Evolutionary conservation across 352 stramenopile species (phyloP), one percentile per base, ranked within the genome.

Genomic region (Albugo laibachii): DNA sequence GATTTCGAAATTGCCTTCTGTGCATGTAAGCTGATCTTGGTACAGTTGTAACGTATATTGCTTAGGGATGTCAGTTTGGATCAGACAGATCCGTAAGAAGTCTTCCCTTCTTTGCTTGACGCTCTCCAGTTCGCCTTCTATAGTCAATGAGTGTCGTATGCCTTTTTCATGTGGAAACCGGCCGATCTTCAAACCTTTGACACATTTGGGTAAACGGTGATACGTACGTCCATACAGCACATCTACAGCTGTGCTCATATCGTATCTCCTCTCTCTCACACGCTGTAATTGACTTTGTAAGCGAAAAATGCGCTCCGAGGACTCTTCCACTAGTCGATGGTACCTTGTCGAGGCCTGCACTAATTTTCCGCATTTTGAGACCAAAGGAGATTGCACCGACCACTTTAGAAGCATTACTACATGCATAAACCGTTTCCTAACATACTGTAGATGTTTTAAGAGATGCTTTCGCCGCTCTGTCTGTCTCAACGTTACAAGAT

Each of bases 261-360:
- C 77, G 45, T 91, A 91, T 13, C 61, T 63, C 0, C 77, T 67
- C 47, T 91, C 74, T 49, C 84, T 86, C 15, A 74, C 77, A 34
- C 74, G 77, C 45, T 86, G 65, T 31, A 89, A 54, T 53, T 89
- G 73, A 15, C 69, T 67, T 51, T 89, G 77, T 63, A 89, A 73
- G 62, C 86, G 86, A 54, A 85, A 89, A 11, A 89, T 55, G 10
- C 77, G 69, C 45, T 89, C 77, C 38, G 85, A 85, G 15, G 71
- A 83, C 57, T 89, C 77, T 53, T 86, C 85, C 40, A 68, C 57
- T 36, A 85, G 74, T 55, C 86, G 82, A 37, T 63, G 65, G 54
- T 74, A 89, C 34, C 40, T 53, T 36, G 83, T 58, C 5, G 71
- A 65, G 41, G 80, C 65, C 37, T 64, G 47, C 24, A 85, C 58